Conservation (phyloP, 2,329 filamentous ascomycete species). For the Cladophialophora carrionii region DNA sequence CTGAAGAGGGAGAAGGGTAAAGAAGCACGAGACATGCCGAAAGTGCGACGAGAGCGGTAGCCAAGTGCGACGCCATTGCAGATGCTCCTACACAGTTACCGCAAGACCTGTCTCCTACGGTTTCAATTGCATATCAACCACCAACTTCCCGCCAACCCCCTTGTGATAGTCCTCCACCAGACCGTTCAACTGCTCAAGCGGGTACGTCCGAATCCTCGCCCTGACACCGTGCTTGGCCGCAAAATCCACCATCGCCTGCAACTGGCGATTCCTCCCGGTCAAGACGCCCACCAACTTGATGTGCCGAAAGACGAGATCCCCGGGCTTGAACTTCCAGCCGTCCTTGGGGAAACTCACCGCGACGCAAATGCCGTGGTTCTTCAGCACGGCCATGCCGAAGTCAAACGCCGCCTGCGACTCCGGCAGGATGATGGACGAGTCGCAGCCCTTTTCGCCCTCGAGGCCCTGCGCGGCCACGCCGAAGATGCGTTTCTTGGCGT, state of each 20-base stretch:
- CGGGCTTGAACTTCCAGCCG: slow-evolving; percentile 36
- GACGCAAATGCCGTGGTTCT: slow-evolving; percentile 52
- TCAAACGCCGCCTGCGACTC: slow-evolving; percentile 55
- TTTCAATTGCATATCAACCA: slow-evolving; percentile 44
- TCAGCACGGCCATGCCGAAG: slow-evolving; percentile 51
- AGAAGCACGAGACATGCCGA: slow-evolving; percentile 77
- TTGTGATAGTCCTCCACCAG: slow-evolving; percentile 48
- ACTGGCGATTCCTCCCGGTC: slow-evolving; percentile 32
- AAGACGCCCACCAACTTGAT: slow-evolving; percentile 37
- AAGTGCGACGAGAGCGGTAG: slow-evolving; percentile 33
- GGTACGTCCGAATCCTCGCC: slow-evolving; percentile 32
- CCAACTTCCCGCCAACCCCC: slow-evolving; percentile 52
- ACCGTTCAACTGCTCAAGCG: slow-evolving; percentile 36
- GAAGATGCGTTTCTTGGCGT: slow-evolving; percentile 41
- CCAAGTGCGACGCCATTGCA: not conserved
- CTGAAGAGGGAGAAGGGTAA: slow-evolving; percentile 85
- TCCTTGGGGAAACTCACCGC: slow-evolving; percentile 53
- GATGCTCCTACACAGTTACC: not conserved
- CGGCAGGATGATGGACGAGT: slow-evolving; percentile 53
- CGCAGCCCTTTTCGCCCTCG: slow-evolving; percentile 49
- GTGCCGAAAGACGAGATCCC: slow-evolving; percentile 38
- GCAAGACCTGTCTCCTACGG: slow-evolving; percentile 5
- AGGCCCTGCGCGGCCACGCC: slow-evolving; percentile 25
- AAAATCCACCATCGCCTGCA: slow-evolving; percentile 38
- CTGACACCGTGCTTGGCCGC: slow-evolving; percentile 30